Base-by-base conservation (phyloP, 176 grass and related monocot genomes). In the Chrysopogon serrulatus region DNA sequence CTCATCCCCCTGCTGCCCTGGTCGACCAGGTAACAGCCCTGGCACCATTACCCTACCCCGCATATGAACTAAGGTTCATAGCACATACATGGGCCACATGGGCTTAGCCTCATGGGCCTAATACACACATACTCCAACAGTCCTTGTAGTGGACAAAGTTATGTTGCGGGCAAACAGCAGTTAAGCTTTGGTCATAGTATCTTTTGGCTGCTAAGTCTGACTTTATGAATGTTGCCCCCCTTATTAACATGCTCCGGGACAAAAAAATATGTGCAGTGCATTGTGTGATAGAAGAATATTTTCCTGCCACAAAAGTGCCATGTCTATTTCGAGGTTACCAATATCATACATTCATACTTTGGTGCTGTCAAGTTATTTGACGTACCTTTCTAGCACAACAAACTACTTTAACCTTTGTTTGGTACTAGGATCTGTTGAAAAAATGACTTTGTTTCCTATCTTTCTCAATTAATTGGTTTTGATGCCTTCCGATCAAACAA, bases 351-450 rank as follows among this genome's bases (percentile, higher is more conserved):
- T 56, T 56, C 53, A 56, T 56, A 65, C 11, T 71, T 74, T 32
- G 26, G 34, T 77, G 40, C 61, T 85, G 13, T 80, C 15, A 63
- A 33, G 23, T 80, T 76, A 70, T 80, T 73, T 2, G 47, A 66
- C 59, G 66, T 75, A 41, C 4, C 16, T 48, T 34, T 69, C 19
- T 71, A 18, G 39, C 33, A 79, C 59, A 35, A 75, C 27, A 34
- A 56, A 32, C 23, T 69, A 53, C 23, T 30, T 63, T 15, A 45
- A 2, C 5, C 16, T 79, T 31, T 78, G 23, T 78, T 19, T 62
- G 56, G 30, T n/a, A 65, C 14, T 47, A 49, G 6, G 61, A 79
- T 79, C 28, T 41, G 74, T 24, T 33, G 28, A 61, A 31, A 49
- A 49, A 47, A 65, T 8, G 8, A 32, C 12, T 14, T 19, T 47